Base-by-base conservation (phyloP, 306 rosid species). In the Cicer pinnatifidum region DNA sequence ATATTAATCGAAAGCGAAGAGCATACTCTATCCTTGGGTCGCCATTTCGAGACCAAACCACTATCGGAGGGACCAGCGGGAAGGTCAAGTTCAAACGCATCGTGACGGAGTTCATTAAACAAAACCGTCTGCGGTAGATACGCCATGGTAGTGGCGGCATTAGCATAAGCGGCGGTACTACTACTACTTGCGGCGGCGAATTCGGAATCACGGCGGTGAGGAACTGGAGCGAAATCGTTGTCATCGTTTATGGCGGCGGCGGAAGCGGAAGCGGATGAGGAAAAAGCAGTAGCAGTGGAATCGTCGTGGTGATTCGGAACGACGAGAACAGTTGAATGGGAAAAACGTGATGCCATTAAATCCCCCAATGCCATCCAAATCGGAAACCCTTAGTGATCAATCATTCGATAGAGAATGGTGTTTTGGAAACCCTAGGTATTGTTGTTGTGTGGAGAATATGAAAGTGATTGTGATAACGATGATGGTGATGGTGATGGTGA, bases 291-390 rank as follows among this genome's bases (percentile, higher is more conserved):
- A 44, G 71, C 7, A 17, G 20, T 7, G 57, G 74, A 77, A 69
- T 79, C 60, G 46, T 71, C 48, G 71, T 90, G 90, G 80, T 75
- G 67, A 74, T 66, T 88, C 8, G 96, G 80, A 13, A 89, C 85
- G 76, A 87, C 85, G 52, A 83, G 88, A 39, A 84, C 82, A 38
- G 93, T 75, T 81, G 97, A 88, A 83, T 95, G 97, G 59, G 97
- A 91, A 86, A 91, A 87, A 80, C 96, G 87, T 37, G 99, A 91
- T 75, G 93, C 92, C 99, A 91, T 90, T 80, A 87, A 85, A 83
- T 95, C 92, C 75, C 97, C 97, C 97, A 92, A 92, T 95, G 99
- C 99, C 99, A 95, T 95, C 82, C 99, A 90, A 95, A 90, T 85
- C 88, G 50, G 70, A 77, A 75, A 77, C 48, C 65, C 64, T 76